Conservation (phyloP, 2,329 filamentous ascomycete species). For the Anthostomella pinea region DNA sequence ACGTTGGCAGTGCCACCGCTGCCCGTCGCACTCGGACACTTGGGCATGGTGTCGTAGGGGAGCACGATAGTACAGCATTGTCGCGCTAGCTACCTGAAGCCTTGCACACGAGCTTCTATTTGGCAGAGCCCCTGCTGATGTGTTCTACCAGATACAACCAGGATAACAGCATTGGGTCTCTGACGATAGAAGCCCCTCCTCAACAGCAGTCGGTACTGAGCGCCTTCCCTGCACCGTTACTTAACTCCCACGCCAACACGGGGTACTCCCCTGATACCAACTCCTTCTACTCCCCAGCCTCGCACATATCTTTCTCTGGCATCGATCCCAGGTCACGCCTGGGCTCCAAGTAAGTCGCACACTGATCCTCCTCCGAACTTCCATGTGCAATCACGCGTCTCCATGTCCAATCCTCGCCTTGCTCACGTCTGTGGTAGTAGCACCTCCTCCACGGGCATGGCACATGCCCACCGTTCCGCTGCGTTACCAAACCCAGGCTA, state of each 20-base stretch:
- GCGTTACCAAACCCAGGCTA: slow-evolving; percentile 51
- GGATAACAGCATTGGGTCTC: slow-evolving; percentile 49
- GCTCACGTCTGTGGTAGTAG: slow-evolving; percentile 43
- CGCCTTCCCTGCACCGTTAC: slow-evolving; percentile 49
- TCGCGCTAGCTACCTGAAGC: slow-evolving; percentile 33
- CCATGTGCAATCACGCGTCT: neutral
- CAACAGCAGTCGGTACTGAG: slow-evolving; percentile 50
- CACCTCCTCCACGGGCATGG: slow-evolving; percentile 53
- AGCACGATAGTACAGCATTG: slow-evolving; percentile 37
- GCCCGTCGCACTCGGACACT: slow-evolving; percentile 30
- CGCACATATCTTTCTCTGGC: slow-evolving; percentile 36
- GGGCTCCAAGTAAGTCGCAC: slow-evolving; percentile 51
- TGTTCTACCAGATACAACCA: slow-evolving; percentile 50
- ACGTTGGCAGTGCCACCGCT: slow-evolving; percentile 45
- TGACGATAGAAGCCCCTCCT: slow-evolving; percentile 51
- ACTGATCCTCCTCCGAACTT: slow-evolving; percentile 12
- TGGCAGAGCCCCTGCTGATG: slow-evolving; percentile 33
- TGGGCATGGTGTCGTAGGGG: slow-evolving; percentile 32
- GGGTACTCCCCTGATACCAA: slow-evolving; percentile 50
- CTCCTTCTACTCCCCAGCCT: slow-evolving; percentile 43
- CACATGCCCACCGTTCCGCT: slow-evolving; percentile 53
- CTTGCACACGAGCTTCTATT: slow-evolving; percentile 27
- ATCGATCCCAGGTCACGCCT: slow-evolving; percentile 54
- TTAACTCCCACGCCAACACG: slow-evolving; percentile 43
- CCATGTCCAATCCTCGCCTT: slow-evolving; percentile 16